Evolutionary conservation across 257 asterid genomes (phyloP), one percentile per base, ranked within the genome.

Genomic region (Misopates orontium): DNA sequence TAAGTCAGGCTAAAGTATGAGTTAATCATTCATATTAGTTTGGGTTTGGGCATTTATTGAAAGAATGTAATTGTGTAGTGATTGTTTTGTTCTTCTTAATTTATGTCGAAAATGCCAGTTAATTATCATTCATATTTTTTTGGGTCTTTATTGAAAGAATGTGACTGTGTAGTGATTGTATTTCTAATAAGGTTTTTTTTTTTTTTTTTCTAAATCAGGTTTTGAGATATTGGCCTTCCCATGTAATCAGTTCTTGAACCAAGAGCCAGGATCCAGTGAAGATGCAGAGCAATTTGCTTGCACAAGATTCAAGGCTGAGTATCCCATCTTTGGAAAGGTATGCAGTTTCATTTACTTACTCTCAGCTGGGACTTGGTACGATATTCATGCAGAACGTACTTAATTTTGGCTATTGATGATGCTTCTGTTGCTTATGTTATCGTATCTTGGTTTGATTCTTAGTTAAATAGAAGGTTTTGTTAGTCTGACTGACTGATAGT

Each of bases 191-290:
- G 50, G 40, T 18, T 68, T 49, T 41, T 51, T 9, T 75, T n/a
- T n/a, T n/a, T n/a, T n/a, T n/a, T n/a, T n/a, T n/a, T n/a, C n/a
- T n/a, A n/a, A n/a, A n/a, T 56, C 66, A 85, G 91, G 79, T 51
- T 87, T 92, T 20, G 96, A 87, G 82, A 79, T 91, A 71, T 76
- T 89, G 86, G 98, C 95, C 18, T 91, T 89, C 56, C 98, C 98
- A 0, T 89, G 96, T 82, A 92, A 89, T 56, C 98, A 92, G 66
- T 92, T 92, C 85, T 65, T 89, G 82, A 53, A 77, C 69, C 98
- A 87, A 84, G 96, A 92, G 73, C 96, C 96, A 4, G 89, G 95
- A 22, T 58, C 95, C 54, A 89, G 96, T 61, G 79, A 85, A 76
- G 93, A 89, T 50, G 91, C 90, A 1, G 85, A 81, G 36, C 78